phyloP scores from a whole-genome alignment of 208 protist genomes.

The Wallacemonas collosoma region DNA sequence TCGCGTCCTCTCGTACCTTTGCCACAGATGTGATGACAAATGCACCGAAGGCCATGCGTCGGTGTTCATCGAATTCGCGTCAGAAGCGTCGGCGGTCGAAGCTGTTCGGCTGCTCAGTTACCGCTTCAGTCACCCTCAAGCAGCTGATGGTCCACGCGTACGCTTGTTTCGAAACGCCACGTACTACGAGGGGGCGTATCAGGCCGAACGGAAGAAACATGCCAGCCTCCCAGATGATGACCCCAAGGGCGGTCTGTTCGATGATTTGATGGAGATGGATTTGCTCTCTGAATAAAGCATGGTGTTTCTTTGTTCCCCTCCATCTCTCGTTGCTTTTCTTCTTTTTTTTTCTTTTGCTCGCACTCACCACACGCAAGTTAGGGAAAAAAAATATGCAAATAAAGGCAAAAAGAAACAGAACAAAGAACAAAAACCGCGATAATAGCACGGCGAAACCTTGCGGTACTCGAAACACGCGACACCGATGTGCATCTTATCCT shows the following conservation, averaged over 20 bases:
- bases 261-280: conserved; percentile 18
- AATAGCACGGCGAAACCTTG: too few relatives aligned
- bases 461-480: too few relatives aligned
- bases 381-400: too few relatives aligned
- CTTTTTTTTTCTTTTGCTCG: too few relatives aligned
- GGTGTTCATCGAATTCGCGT: conserved; percentile 70
- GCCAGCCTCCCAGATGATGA: not conserved
- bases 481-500: too few relatives aligned
- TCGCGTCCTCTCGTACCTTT: conserved; percentile 71
- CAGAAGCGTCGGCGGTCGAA: conserved; percentile 44
- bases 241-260: conserved; percentile 6
- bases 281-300: conserved; percentile 11
- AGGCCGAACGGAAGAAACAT: conserved; percentile 2
- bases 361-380: too few relatives aligned
- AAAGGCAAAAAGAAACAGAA: too few relatives aligned
- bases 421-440: too few relatives aligned
- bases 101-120: conserved; percentile 46
- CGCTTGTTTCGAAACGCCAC: conserved; percentile 49
- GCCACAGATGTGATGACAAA: conserved; percentile 24
- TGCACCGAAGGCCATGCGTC: conserved; percentile 16
- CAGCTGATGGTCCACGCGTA: conserved; percentile 17
- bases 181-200: conserved; percentile 44
- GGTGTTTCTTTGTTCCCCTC: not conserved
- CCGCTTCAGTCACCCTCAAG: conserved; percentile 23
- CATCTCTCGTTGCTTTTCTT: too few relatives aligned